A percentile compares a stretch with the other conserved stretches of the same genome.
phyloP scores from a whole-genome alignment of 768 basidiomycete genomes.

The Psilocybe cubensis region DNA sequence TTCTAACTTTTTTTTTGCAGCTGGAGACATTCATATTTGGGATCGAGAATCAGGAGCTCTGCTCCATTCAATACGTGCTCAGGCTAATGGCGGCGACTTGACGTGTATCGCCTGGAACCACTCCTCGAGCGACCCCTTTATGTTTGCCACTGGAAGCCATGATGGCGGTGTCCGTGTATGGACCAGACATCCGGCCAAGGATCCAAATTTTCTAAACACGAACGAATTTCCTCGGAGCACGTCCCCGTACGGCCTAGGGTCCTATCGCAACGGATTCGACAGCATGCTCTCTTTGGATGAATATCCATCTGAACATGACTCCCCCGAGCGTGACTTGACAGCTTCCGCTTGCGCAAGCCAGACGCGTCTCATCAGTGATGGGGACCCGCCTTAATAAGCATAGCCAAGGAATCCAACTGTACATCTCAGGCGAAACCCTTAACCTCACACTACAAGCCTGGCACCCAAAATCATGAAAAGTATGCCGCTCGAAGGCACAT shows the following conservation, averaged over 20 bases:
- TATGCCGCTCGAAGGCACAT: too few species aligned
- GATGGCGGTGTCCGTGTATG: slow-evolving; percentile 79
- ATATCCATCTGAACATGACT: background rate
- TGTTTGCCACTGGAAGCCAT: slow-evolving; percentile 79
- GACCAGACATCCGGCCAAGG: slow-evolving; percentile 44
- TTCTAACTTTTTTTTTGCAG: slow-evolving; percentile 36
- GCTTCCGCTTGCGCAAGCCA: background rate
- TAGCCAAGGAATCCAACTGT: background rate
- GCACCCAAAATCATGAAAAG: too few species aligned
- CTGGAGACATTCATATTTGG: slow-evolving; percentile 86
- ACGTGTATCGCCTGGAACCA: slow-evolving; percentile 86
- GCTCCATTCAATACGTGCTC: slow-evolving; percentile 70
- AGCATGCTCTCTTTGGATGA: slow-evolving; percentile 17
- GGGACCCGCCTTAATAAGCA: background rate
- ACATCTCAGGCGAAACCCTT: background rate
- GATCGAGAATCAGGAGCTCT: slow-evolving; percentile 78
- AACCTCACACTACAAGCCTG: too few species aligned
- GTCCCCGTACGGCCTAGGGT: slow-evolving; percentile 16
- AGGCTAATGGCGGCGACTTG: slow-evolving; percentile 66
- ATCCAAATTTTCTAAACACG: slow-evolving; percentile 12
- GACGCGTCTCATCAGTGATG: background rate
- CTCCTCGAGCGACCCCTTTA: slow-evolving; percentile 62
- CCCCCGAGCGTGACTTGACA: background rate
- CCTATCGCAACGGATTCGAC: slow-evolving; percentile 7
- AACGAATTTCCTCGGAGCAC: slow-evolving; percentile 11